These are phyloP conservation scores for Hymenotorrendiella dingleyae DNA, from an alignment of 2,329 filamentous ascomycete genomes.

Conservation along the genomic window DNA sequence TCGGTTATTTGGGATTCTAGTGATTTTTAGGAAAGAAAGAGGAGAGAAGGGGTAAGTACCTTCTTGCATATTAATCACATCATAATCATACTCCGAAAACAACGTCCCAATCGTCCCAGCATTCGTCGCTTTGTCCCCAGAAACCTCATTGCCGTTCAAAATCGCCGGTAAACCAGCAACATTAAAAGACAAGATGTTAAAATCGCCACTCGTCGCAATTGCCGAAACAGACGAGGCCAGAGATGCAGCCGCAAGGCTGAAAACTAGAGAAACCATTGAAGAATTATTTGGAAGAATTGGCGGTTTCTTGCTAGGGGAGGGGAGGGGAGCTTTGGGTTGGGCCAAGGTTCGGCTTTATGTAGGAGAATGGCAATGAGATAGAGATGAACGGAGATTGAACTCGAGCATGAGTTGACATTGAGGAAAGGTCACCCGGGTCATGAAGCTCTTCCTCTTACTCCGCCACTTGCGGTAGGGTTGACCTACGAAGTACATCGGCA, in stretches of 20 bases:
- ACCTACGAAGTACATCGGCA: too few relatives aligned
- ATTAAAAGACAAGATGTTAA: constrained; percentile 51
- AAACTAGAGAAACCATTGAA: constrained; percentile 7
- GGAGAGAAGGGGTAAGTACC: constrained; percentile 14
- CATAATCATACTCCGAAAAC: constrained; percentile 51
- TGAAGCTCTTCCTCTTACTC: too few relatives aligned
- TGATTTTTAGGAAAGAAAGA: not conserved
- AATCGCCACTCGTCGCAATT: constrained; percentile 34
- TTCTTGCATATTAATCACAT: constrained; percentile 61
- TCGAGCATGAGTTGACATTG: too few relatives aligned
- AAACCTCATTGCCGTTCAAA: constrained; percentile 53
- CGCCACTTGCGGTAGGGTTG: too few relatives aligned
- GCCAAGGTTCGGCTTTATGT: too few relatives aligned
- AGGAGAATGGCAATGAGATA: too few relatives aligned
- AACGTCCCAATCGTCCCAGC: constrained; percentile 48
- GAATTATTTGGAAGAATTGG: too few relatives aligned
- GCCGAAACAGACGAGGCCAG: constrained; percentile 11
- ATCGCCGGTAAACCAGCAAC: constrained; percentile 53
- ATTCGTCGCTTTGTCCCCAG: constrained; percentile 56
- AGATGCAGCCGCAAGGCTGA: constrained; percentile 12
- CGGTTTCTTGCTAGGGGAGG: too few relatives aligned
- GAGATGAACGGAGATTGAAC: too few relatives aligned
- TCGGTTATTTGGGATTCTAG: too few relatives aligned
- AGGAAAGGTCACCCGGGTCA: too few relatives aligned
- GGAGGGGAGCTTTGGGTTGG: too few relatives aligned